Evolutionary conservation across 1,284 basidiomycete species (phyloP).

Genomic region (Trichosporon sp.): DNA sequence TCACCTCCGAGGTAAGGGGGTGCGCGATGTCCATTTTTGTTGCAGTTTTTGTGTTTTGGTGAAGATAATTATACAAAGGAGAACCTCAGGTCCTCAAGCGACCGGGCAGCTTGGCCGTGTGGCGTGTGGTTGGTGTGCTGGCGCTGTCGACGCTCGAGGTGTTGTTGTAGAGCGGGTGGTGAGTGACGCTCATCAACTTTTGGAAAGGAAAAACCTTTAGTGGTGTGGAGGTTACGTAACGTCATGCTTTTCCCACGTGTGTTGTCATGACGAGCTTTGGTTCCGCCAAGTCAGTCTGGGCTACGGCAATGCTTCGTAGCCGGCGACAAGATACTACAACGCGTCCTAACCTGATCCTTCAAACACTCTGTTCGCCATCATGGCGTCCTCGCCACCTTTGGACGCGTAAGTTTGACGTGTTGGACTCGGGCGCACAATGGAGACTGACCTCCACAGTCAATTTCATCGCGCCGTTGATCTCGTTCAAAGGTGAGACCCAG

Average conservation of each 20-base stretch:
- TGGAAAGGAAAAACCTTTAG: constrained; percentile 12
- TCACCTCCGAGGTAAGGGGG: constrained; percentile 80
- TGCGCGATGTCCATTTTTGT: constrained; percentile 85
- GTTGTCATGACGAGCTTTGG: neutral
- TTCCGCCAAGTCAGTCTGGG: neutral
- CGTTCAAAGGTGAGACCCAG: constrained; percentile 64
- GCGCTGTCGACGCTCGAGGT: constrained; percentile 25
- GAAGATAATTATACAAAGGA: constrained; percentile 11
- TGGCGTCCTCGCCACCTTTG: constrained; percentile 30
- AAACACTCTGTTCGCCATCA: constrained; percentile 21
- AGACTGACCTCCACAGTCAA: constrained; percentile 59
- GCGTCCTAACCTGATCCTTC: neutral
- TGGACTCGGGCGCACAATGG: neutral
- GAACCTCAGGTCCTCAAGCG: constrained; percentile 30
- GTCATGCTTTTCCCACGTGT: constrained; percentile 5
- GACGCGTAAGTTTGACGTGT: constrained; percentile 38
- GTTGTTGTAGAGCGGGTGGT: constrained; percentile 12
- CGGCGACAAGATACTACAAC: constrained; percentile 6
- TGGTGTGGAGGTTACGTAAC: constrained; percentile 1
- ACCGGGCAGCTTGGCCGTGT: constrained; percentile 24
- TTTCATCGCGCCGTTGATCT: constrained; percentile 95
- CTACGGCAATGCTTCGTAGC: constrained; percentile 17
- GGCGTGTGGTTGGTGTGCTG: constrained; percentile 19
- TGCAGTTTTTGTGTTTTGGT: constrained; percentile 16
- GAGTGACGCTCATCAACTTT: constrained; percentile 22